Base-by-base conservation (phyloP, 1,139 yeast genomes). In the Scheffersomyces insectosa region DNA sequence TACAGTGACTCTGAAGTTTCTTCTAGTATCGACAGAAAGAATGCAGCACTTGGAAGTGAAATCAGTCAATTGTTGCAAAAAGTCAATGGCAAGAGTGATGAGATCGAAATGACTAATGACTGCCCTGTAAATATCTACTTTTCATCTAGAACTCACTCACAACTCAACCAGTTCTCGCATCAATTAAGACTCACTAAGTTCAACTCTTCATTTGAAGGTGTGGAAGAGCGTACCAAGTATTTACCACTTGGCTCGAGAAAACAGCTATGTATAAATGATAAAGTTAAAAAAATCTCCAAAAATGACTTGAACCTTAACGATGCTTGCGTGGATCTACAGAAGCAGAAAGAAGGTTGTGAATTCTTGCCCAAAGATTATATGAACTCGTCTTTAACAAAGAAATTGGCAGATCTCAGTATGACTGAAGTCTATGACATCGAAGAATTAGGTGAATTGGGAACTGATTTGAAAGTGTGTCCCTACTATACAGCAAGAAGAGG, bases 91-190 rank as follows among this genome's bases (percentile, higher is more conserved):
- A 51, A 30, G 45, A 44, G 28, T 13, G 38, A 40, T 3, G 52
- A 52, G 5, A 44, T 40, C 5, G 56, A 52, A 4, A 42, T 46
- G 25, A 47, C 59, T 1, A 62, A 65, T 33, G 63, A 66, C 23
- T 77, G 78, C 37, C 76, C 79, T 1, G 56, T 72, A 0, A 82
- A 82, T 52, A 65, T 72, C 0, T 79, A 67, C 51, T 90, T 83
- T 57, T 76, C 96, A 0, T 89, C 97, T 1, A 70, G 99, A 61
- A 91, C 99, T 0, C 98, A 91, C 57, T 88, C 97, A 0, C 99
- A 91, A 59, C 67, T 91, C 42, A 75, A 75, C 39, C 99, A 91
- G 56, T 88, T 91, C 59, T 80, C 91, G 0, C 79, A 81, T 16
- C 97, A 93, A 54, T 65, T 91, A 39, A 63, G 72, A 33, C 59